Evolutionary conservation across 306 rosid species (phyloP), one percentile per base, ranked within the genome.

Genomic region (Castanea crenata): DNA sequence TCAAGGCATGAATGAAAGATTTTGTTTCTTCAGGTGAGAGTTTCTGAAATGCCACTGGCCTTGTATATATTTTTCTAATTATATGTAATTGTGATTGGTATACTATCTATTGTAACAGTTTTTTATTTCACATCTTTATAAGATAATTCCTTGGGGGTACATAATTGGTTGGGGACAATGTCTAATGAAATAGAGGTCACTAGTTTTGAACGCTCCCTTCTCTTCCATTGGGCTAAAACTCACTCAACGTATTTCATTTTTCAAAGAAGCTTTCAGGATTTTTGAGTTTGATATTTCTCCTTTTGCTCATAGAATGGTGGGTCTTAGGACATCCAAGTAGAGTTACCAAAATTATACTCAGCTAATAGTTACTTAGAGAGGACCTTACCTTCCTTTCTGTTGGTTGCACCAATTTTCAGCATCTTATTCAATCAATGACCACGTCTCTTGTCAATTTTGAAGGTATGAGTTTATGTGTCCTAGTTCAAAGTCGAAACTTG

Each of bases 1-100:
- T 46, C 84, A 91, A 80, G 98, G 98, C 65, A 95, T 93, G 99
- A 44, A 95, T 3, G 99, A 93, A 82, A 88, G 99, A 91, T 93
- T 93, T 95, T 57, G 99, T 95, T 82, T 95, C n/a, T 95, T 84
- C 99, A 95, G 98, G 99, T 89, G 86, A 79, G 21, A 13, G 32
- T 20, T 76, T 78, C 62, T 23, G 52, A 64, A 57, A 7, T 74
- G 55, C 46, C 21, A 21, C 12, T 5, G 15, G 2, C 19, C 9
- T 38, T 70, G 21, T 35, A 55, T 79, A 1, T 3, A 62, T 32
- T 38, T 4, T 58, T 44, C n/a, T 49, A 7, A 31, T 32, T 23
- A 38, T 74, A 41, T 4, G 52, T 67, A 67, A 35, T 67, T 67
- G 3, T 67, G 54, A 58, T 49, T 58, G 46, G 19, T 8, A 41